phyloP scores from a whole-genome alignment of 202 grass and related monocot genomes.

The Eragrostis tef region DNA sequence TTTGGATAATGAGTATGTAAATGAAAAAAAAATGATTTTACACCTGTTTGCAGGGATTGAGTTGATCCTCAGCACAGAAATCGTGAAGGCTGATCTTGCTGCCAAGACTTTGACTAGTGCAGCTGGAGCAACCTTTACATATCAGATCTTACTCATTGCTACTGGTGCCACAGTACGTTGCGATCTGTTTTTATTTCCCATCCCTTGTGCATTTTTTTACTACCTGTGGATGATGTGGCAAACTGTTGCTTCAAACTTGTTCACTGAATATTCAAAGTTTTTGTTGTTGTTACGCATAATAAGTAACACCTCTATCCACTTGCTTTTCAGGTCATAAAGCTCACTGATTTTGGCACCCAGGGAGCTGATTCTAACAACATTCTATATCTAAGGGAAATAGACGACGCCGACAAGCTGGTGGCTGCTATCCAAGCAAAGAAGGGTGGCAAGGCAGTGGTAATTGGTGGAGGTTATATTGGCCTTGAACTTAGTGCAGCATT shows the following conservation, averaged over 20 bases:
- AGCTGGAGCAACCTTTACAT: constrained; percentile 75
- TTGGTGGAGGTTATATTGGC: constrained; percentile 98
- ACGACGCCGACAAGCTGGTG: constrained; percentile 86
- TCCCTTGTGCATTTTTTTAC: neutral
- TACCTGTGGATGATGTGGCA: constrained; percentile 18
- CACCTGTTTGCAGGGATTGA: constrained; percentile 71
- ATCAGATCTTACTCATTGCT: constrained; percentile 81
- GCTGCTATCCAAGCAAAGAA: constrained; percentile 93
- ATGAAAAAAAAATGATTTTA: constrained; percentile 3
- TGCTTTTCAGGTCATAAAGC: constrained; percentile 71
- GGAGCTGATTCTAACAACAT: constrained; percentile 92
- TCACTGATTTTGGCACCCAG: constrained; percentile 85
- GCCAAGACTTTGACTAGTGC: constrained; percentile 79
- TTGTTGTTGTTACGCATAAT: constrained; percentile 1
- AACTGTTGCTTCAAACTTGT: constrained; percentile 25
- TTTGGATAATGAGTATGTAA: constrained; percentile 3
- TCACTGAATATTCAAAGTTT: neutral
- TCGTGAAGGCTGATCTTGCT: constrained; percentile 84
- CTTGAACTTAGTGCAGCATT: constrained; percentile 84
- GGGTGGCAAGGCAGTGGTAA: constrained; percentile 86
- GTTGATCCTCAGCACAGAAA: constrained; percentile 88
- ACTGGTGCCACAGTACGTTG: constrained; percentile 81
- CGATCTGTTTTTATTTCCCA: constrained; percentile 32
- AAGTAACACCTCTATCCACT: constrained; percentile 1
- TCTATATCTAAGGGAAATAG: constrained; percentile 85